A percentile compares a stretch with the other conserved stretches of the same genome.
Conservation (phyloP, 306 rosid genomes). For the Cucurbita moschata region DNA sequence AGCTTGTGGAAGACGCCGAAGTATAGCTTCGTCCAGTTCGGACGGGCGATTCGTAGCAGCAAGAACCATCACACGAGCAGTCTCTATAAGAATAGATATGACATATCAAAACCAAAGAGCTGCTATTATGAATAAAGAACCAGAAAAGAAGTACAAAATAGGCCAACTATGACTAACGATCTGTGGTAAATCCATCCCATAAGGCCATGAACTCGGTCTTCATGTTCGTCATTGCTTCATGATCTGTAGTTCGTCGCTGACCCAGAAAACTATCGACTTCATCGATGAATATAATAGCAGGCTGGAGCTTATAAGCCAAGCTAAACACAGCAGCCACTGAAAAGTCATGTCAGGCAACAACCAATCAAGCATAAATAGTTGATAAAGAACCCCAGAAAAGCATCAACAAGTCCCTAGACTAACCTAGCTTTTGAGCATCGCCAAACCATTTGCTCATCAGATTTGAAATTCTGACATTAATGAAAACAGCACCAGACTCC, state of each 20-base stretch:
- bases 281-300: slow-evolving; percentile 92
- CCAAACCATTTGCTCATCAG: slow-evolving; percentile 99
- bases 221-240: slow-evolving; percentile 92
- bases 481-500: slow-evolving; percentile 94
- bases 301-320: slow-evolving; percentile 95
- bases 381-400: not conserved
- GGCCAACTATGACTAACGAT: slow-evolving; percentile 46
- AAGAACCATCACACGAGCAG: slow-evolving; percentile 93
- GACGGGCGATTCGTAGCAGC: slow-evolving; percentile 99
- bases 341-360: slow-evolving; percentile 10
- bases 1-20: slow-evolving; percentile 95
- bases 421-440: slow-evolving; percentile 97
- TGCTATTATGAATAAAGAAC: not conserved
- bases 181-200: slow-evolving; percentile 98
- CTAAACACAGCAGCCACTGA: slow-evolving; percentile 93
- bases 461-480: slow-evolving; percentile 80
- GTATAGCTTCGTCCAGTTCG: slow-evolving; percentile 97
- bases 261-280: slow-evolving; percentile 99
- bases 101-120: not conserved
- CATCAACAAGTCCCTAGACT: slow-evolving; percentile 6
- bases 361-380: slow-evolving; percentile 1
- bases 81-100: slow-evolving; percentile 25
- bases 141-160: not conserved
- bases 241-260: slow-evolving; percentile 84
- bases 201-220: slow-evolving; percentile 98